Base-by-base conservation (phyloP, 2,329 filamentous ascomycete genomes). In the Pestalotiopsis sp. region DNA sequence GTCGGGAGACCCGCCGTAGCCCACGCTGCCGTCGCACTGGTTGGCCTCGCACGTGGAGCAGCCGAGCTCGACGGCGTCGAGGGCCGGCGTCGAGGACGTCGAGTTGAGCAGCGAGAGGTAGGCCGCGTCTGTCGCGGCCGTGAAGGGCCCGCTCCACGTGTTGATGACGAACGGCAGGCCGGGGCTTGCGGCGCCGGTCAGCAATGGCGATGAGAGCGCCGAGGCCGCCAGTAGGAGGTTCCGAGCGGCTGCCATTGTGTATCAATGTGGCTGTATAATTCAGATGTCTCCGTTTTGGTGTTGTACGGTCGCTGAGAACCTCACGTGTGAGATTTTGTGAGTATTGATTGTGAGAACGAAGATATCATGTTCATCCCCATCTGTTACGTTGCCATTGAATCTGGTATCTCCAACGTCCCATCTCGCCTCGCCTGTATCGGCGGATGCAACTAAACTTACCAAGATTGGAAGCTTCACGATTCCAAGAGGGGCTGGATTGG, bases 21-120 rank as follows among this genome's bases (percentile, higher is more conserved):
- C 86, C 49, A 88, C 86, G 49, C 82, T 86, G 63, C 83, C 82
- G 73, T 88, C 86, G 77, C 86, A 88, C 70, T 84, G 86, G 64
- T 82, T 81, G 68, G 75, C 75, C 74, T 88, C 85, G 76, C 86
- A 88, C 1, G 84, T 80, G 25, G 80, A 73, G 76, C 85, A 86
- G 68, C 86, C 86, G n/a, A 80, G 69, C 72, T 86, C 81, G 49
- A 87, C 83, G 41, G 86, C 86, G 70, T 87, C 85, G 25, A 88
- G 77, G 39, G 84, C 83, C 1, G 31, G 31, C 1, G 83, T 79
- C 0, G 76, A 74, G 41, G 74, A 73, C 4, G 71, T 56, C 65
- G 71, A 68, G 38, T 75, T 66, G 66, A 86, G 78, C 67, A 87
- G 78, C 11, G 80, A 73, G 20, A 76, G 68, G 71, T 83, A 87